Conservation (phyloP, 164 flowering plant genomes). For the Stephania yunnanensis region DNA sequence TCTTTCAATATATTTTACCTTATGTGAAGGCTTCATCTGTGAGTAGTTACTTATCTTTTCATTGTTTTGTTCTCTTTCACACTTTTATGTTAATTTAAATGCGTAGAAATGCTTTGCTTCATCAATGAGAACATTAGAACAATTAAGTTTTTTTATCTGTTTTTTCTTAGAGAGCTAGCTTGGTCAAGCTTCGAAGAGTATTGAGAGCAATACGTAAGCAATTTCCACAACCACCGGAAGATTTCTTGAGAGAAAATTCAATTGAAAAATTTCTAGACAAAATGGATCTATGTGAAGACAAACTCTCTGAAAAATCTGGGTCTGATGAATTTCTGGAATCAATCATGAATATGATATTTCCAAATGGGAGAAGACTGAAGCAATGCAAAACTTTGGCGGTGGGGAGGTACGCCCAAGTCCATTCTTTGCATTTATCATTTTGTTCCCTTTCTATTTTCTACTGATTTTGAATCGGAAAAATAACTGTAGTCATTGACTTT, state of each 20-base stretch:
- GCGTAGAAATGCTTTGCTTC: conserved; percentile 1
- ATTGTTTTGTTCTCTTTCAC: background rate
- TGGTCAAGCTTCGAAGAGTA: conserved; percentile 85
- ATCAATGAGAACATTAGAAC: background rate
- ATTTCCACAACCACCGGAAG: conserved; percentile 89
- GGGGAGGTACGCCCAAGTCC: conserved; percentile 39
- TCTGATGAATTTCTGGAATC: conserved; percentile 59
- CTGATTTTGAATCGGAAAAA: background rate
- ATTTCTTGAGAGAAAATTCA: conserved; percentile 53
- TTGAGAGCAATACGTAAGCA: conserved; percentile 88
- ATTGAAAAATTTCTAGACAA: conserved; percentile 82
- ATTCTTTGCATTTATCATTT: background rate
- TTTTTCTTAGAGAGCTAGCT: conserved; percentile 67
- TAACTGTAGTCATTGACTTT: no score
- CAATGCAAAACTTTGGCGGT: conserved; percentile 29
- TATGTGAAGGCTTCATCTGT: conserved; percentile 93
- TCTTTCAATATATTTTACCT: conserved; percentile 83
- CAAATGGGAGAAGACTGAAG: conserved; percentile 39
- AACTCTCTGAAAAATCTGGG: conserved; percentile 71
- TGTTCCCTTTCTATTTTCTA: background rate
- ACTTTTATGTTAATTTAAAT: conserved; percentile 1
- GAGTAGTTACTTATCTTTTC: conserved; percentile 30
- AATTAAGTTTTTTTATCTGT: conserved; percentile 8
- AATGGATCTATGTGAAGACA: conserved; percentile 69
- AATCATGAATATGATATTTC: conserved; percentile 46